Evolutionary conservation across 495 filamentous ascomycete species (phyloP), one percentile per base, ranked within the genome.

Genomic region (Xylaria intraflava): DNA sequence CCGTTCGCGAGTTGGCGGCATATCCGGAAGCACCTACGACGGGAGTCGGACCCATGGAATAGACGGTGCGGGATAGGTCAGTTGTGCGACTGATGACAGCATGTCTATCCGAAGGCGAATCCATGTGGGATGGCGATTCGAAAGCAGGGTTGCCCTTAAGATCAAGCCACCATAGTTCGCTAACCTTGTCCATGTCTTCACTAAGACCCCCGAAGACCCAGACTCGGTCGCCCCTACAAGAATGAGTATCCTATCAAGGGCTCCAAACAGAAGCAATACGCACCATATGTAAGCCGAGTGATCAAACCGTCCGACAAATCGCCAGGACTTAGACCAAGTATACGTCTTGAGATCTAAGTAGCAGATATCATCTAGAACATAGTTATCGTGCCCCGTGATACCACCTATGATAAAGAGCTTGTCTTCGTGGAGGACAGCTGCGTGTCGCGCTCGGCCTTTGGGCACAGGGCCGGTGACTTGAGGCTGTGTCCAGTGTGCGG

Each of bases 131-230:
- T 17, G 79, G 78, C 36, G 83, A 83, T 55, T 90, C 86, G 56
- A 95, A 90, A 43, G 85, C 87, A 30, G 87, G 92, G 53, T 81
- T 90, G 50, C 83, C 88, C 66, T 93, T 93, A 50, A 97, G 78
- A 70, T 98, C 93, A 36, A 98, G 75, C 88, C 92, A 96, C 85
- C 90, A 96, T 27, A 98, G 78, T 69, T 98, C 93, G 36, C 88
- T 90, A 46, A 86, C 87, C 61, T 92, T 89, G 67, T 96, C 91
- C 90, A 96, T 95, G 54, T 96, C 90, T 51, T 90, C 88, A 44
- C 87, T 88, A 46, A 97, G 73, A 20, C 93, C 93, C 31, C 93
- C 93, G 70, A 92, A 96, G n/a, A 96, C 90, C 92, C 92, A 98
- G 26, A 98, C 83, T 29, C 88, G 82, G 35, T 88, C 90, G 48